Base-by-base conservation (phyloP, 768 basidiomycete species). In the Cyclocybe aegerita region DNA sequence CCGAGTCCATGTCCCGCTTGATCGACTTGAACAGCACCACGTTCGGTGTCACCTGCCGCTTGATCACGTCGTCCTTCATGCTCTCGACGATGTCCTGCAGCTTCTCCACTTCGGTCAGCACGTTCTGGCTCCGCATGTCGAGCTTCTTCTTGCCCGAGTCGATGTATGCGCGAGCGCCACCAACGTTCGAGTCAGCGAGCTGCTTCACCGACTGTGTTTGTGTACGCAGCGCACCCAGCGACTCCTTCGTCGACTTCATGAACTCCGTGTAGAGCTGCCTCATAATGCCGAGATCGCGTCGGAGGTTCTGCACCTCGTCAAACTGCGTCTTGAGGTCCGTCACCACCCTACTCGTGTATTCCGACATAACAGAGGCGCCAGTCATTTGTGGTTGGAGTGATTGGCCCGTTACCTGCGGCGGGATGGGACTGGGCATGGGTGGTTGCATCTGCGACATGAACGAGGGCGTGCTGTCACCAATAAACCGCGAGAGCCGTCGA, bases 191-290 rank as follows among this genome's bases (percentile, higher is more conserved):
- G 50, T 73, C 83, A 9, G 95, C 90, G 17, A 98, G 78, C 64
- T 93, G 87, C 56, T 92, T 88, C 54, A 98, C 93, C 4, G 85
- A 85, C 56, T 86, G 82, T 7, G 93, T 95, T 67, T 98, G 93
- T 9, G 78, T 77, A 4, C 93, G 87, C 17, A 98, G 75, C 23
- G 83, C 76, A 10, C 78, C 78, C 37, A 98, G 79, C 4, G 90
- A 86, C 9, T 88, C 87, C 69, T 96, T 95, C 12, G 96, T 97
- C 65, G 88, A 82, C 60, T 84, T 85, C 79, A 93, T 87, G 65
- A 98, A 98, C 58, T 96, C 93, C 30, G 86, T 86, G 68, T 99
- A 98, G 23, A 97, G 73, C 70, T 98, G 96, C 3, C 94, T 83
- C 85, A 97, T 92, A 60, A 91, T 80, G 0, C 90, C 94, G 6